These are phyloP conservation scores for Discostella stelligera DNA, from an alignment of 352 stramenopile genomes.

Conservation along the genomic window DNA sequence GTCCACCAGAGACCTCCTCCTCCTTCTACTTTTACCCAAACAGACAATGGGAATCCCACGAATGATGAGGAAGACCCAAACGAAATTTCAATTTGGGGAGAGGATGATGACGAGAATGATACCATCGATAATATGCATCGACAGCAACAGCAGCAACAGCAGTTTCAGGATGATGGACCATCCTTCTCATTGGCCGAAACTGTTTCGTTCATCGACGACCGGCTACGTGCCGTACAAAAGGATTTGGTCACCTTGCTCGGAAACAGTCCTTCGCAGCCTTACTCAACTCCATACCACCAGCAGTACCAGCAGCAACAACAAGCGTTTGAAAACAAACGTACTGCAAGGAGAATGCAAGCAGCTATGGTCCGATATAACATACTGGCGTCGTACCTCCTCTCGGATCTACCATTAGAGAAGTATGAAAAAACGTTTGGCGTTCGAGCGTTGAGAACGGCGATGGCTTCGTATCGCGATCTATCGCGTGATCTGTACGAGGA, in stretches of 20 bases:
- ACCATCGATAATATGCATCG: neutral
- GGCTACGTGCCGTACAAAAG: slow-evolving; percentile 56
- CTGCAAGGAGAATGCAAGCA: slow-evolving; percentile 41
- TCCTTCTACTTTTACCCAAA: neutral
- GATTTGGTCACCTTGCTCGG: slow-evolving; percentile 52
- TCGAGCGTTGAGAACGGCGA: slow-evolving; percentile 38
- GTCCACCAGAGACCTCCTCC: slow-evolving; percentile 25
- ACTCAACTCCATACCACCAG: neutral
- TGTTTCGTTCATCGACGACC: slow-evolving; percentile 57
- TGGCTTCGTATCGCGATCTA: slow-evolving; percentile 46
- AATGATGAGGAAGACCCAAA: slow-evolving; percentile 18
- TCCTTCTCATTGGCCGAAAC: slow-evolving; percentile 48
- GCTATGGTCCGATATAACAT: slow-evolving; percentile 57
- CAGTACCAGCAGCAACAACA: neutral
- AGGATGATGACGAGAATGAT: slow-evolving; percentile 1
- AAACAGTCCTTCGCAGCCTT: neutral
- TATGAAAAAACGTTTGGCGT: slow-evolving; percentile 56
- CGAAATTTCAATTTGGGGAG: slow-evolving; percentile 32
- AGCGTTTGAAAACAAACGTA: slow-evolving; percentile 11
- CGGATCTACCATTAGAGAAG: slow-evolving; percentile 31
- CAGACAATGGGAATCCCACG: neutral
- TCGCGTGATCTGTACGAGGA: slow-evolving; percentile 10
- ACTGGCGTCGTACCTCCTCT: slow-evolving; percentile 45
- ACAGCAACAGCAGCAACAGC: slow-evolving; percentile 2
- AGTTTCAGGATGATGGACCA: neutral